These are phyloP conservation scores for Curvularia lunata DNA, from an alignment of 2,329 filamentous ascomycete species.

Conservation along the genomic window DNA sequence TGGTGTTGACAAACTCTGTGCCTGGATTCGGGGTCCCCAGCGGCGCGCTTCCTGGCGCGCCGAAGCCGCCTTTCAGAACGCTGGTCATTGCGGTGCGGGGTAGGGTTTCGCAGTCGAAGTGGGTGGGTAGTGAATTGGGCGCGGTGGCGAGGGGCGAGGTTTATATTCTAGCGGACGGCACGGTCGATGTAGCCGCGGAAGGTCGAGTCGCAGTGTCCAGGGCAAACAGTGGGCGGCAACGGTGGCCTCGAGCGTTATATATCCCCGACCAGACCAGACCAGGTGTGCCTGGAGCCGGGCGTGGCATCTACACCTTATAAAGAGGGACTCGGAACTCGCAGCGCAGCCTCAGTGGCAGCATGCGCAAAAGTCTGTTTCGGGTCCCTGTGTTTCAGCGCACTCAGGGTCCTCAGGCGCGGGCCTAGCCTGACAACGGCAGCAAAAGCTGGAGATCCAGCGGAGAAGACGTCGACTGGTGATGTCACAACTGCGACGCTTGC, in stretches of 20 bases:
- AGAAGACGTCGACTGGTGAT: slow-evolving; percentile 10
- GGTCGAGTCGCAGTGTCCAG: neutral
- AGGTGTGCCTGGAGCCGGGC: slow-evolving; percentile 9
- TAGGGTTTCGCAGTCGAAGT: neutral
- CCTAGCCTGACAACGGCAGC: slow-evolving; percentile 12
- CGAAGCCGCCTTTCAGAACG: slow-evolving; percentile 32
- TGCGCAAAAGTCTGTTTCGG: slow-evolving; percentile 12
- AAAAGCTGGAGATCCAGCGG: slow-evolving; percentile 12
- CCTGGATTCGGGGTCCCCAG: slow-evolving; percentile 28
- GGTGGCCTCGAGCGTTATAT: slow-evolving; percentile 7
- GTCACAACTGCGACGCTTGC: slow-evolving; percentile 14
- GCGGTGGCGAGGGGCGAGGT: neutral
- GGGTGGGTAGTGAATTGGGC: neutral
- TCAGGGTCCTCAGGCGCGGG: slow-evolving; percentile 6
- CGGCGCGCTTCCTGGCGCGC: slow-evolving; percentile 22
- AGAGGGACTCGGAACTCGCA: slow-evolving; percentile 5
- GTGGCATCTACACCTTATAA: slow-evolving; percentile 7
- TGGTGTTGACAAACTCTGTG: slow-evolving; percentile 51
- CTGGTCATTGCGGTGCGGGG: slow-evolving; percentile 20
- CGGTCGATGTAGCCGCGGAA: neutral
- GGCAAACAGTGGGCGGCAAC: slow-evolving; percentile 5
- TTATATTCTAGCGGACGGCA: neutral
- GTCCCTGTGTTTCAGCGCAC: slow-evolving; percentile 9
- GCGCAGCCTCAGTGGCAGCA: slow-evolving; percentile 4
- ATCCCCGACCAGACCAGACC: slow-evolving; percentile 13